These are phyloP conservation scores for Eucalyptus microcorys DNA, from an alignment of 345 rosid species.

Conservation along the genomic window DNA sequence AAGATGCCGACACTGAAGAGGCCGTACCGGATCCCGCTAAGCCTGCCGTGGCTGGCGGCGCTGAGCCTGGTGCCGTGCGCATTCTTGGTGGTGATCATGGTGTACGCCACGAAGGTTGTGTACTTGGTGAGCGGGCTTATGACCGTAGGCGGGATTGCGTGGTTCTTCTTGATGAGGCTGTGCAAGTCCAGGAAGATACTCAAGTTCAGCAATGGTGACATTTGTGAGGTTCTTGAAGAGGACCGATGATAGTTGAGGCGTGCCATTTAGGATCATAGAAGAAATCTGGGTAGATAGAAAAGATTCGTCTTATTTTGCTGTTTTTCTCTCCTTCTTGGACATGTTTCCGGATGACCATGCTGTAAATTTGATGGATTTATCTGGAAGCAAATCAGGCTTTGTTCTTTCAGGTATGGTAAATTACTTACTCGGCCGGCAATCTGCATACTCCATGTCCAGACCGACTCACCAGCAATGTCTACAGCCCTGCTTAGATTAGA, in stretches of 20 bases:
- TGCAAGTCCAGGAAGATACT: not conserved
- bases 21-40: slow-evolving; percentile 53
- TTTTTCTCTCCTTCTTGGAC: not conserved
- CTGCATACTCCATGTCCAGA: too few relatives aligned
- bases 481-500: not conserved
- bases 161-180: not conserved
- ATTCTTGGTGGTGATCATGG: slow-evolving; percentile 42
- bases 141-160: slow-evolving; percentile 53
- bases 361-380: not conserved
- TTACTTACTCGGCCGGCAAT: too few relatives aligned
- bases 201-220: not conserved
- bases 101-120: slow-evolving; percentile 44
- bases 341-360: not conserved
- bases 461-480: not conserved
- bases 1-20: slow-evolving; percentile 39
- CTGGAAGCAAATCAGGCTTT: not conserved
- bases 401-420: not conserved
- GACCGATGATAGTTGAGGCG: not conserved
- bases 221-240: not conserved
- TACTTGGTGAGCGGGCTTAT: slow-evolving; percentile 44
- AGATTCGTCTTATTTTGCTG: not conserved
- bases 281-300: not conserved
- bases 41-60: slow-evolving; percentile 25
- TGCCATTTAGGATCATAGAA: not conserved
- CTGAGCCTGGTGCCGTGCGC: slow-evolving; percentile 58